These are phyloP conservation scores for Cordyceps tenuipes DNA, from an alignment of 2,329 filamentous ascomycete genomes.

Conservation along the genomic window DNA sequence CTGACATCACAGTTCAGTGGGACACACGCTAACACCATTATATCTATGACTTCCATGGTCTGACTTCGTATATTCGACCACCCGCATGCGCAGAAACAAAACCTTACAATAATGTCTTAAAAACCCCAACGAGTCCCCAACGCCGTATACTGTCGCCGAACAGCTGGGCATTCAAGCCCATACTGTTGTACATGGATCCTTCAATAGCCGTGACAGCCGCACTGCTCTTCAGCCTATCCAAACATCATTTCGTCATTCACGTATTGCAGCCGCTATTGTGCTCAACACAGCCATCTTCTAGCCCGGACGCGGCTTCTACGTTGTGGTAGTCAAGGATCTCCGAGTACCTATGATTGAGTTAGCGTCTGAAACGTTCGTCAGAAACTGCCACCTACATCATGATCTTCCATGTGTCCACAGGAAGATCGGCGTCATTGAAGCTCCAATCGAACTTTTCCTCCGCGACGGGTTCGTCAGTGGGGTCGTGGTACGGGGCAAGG, in stretches of 20 bases:
- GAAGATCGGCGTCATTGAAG: slow-evolving; percentile 95
- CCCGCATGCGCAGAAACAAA: slow-evolving; percentile 4
- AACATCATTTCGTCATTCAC: not conserved
- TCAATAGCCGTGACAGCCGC: not conserved
- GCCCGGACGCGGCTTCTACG: slow-evolving; percentile 50
- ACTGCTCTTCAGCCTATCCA: not conserved
- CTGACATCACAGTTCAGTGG: slow-evolving; percentile 5
- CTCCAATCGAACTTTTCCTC: slow-evolving; percentile 99
- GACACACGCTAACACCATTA: not conserved
- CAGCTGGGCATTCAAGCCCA: not conserved
- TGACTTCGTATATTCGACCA: slow-evolving; percentile 9
- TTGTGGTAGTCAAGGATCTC: slow-evolving; percentile 99
- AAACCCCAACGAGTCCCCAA: slow-evolving; percentile 9
- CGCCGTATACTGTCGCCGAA: slow-evolving; percentile 5
- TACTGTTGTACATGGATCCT: slow-evolving; percentile 2
- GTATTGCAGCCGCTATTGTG: not conserved
- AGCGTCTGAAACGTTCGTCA: not conserved
- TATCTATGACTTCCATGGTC: slow-evolving; percentile 7
- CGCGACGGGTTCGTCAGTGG: slow-evolving; percentile 88
- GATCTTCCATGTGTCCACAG: slow-evolving; percentile 99
- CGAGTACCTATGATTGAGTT: slow-evolving; percentile 64
- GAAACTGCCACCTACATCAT: slow-evolving; percentile 70
- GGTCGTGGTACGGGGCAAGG: slow-evolving; percentile 92
- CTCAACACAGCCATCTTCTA: not conserved
- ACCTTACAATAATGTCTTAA: slow-evolving; percentile 10